Evolutionary conservation across 805 yeast species (phyloP), one percentile per base, ranked within the genome.

Genomic region (Suhomyces sp.): DNA sequence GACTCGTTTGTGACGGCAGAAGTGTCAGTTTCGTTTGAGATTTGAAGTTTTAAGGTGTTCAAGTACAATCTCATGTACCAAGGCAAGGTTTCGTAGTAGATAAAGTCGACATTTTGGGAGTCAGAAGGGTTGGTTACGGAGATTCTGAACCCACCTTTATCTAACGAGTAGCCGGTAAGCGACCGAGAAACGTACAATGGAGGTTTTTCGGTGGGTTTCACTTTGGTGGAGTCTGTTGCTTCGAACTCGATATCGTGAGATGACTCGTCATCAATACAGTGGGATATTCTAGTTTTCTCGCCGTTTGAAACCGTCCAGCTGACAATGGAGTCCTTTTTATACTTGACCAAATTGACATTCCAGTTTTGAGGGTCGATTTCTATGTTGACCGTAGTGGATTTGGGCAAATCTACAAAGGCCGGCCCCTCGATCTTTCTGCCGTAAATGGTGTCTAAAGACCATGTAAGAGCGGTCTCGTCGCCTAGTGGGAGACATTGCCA

Each of bases 31-130:
- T 58, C 57, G 44, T 62, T 63, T 27, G 64, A 67, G 57, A 64
- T 10, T 58, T 63, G 66, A 2, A 82, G 60, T 2, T 72, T 64
- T 51, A 91, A 68, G 0, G 96, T 83, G 58, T 89, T 91, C 43
- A 94, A 68, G 62, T 87, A 94, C 2, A 89, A 68, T 58, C 93
- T 81, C 83, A 91, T 85, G 65, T 82, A 94, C 98, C 98, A 94
- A 0, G 99, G 99, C 25, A 91, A 73, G 0, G 90, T 78, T 66
- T 94, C 97, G 58, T 84, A 85, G 60, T 88, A 87, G 0, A 83
- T 68, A 44, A 92, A 73, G 1, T 68, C 66, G 2, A 83, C 77
- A 1, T 80, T 68, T 4, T 70, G 66, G 6, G 70, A 58, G 2
- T 56, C 57, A 0, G 83, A 70, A 1, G 90, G 88, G 64, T 93